Evolutionary conservation across 1,284 basidiomycete species (phyloP).

Genomic region (Fistulina hepatica): DNA sequence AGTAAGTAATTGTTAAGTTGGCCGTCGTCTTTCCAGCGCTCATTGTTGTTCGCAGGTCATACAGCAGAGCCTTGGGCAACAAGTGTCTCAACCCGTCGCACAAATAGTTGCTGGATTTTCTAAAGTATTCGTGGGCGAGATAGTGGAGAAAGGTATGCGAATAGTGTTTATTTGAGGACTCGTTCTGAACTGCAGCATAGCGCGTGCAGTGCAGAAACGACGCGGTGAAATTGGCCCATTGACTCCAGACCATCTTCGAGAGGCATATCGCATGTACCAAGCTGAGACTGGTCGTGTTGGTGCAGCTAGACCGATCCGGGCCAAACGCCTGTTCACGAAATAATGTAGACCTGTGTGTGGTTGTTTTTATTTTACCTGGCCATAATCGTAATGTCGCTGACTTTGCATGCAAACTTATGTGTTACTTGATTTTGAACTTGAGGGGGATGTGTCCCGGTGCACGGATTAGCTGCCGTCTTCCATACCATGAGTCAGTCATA

Average conservation of each 20-base stretch:
- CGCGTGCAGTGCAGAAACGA: conserved; percentile 64
- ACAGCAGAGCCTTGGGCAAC: conserved; percentile 73
- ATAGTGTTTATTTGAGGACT: background rate
- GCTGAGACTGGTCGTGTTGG: conserved; percentile 70
- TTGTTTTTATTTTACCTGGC: too few relatives aligned
- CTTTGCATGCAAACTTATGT: too few relatives aligned
- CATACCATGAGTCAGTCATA: too few relatives aligned
- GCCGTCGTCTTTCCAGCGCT: background rate
- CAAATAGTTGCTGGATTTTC: conserved; percentile 82
- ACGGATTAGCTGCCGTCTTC: too few relatives aligned
- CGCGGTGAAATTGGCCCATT: conserved; percentile 68
- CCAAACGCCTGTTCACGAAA: conserved; percentile 56
- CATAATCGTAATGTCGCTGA: too few relatives aligned
- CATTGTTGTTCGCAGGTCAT: conserved; percentile 47
- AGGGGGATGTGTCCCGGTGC: too few relatives aligned
- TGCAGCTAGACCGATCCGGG: conserved; percentile 54
- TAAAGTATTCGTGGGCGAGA: conserved; percentile 90
- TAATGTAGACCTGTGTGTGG: too few relatives aligned
- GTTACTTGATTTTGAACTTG: too few relatives aligned
- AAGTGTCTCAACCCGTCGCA: conserved; percentile 77
- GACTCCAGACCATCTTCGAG: conserved; percentile 77
- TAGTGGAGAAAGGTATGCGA: conserved; percentile 70
- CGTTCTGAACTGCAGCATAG: conserved; percentile 26
- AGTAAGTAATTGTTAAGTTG: conserved; percentile 28
- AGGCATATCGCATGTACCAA: conserved; percentile 79